Evolutionary conservation across 306 rosid genomes (phyloP), one percentile per base, ranked within the genome.

Genomic region (Cucurbita pepo): DNA sequence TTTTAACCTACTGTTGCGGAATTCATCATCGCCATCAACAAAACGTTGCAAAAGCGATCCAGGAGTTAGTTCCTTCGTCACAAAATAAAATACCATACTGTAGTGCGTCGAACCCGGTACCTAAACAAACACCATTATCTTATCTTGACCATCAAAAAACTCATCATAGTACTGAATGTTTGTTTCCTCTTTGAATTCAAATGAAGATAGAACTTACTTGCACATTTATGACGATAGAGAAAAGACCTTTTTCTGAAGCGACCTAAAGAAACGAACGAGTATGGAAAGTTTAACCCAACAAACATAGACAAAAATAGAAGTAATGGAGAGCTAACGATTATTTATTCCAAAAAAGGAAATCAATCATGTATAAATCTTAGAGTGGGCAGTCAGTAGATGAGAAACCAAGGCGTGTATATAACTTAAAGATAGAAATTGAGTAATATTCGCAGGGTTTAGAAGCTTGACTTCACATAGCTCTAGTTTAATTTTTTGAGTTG

Each of bases 11-110:
- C 99, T 91, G 79, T 90, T 94, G 66, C 99, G 96, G 80, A 91
- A 94, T 77, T 94, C 99, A 81, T 94, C 99, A 41, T 94, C 99
- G 45, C 96, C 97, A 10, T 94, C 99, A 79, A 94, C 97, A 85
- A 94, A 94, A 43, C 92, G 89, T 80, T 94, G 96, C 88, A 94
- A 84, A 70, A 94, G 96, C 73, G 99, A 89, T 77, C 96, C 97
- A 59, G 88, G 89, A 84, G 84, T 88, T 75, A 94, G 83, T 69
- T 85, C 91, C 78, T 80, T 91, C 19, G 88, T 84, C 82, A 94
- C 99, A 80, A 91, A 94, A 85, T 94, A 94, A 72, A 94, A 94
- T 69, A 94, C 92, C 99, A 94, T 94, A 80, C 99, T 90, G 70
- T 94, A 91, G 81, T 94, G 97, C 43, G 89, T 89, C 80, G 99